These are phyloP conservation scores for Vitis cinerea DNA, from an alignment of 164 flowering plant species.

Conservation along the genomic window DNA sequence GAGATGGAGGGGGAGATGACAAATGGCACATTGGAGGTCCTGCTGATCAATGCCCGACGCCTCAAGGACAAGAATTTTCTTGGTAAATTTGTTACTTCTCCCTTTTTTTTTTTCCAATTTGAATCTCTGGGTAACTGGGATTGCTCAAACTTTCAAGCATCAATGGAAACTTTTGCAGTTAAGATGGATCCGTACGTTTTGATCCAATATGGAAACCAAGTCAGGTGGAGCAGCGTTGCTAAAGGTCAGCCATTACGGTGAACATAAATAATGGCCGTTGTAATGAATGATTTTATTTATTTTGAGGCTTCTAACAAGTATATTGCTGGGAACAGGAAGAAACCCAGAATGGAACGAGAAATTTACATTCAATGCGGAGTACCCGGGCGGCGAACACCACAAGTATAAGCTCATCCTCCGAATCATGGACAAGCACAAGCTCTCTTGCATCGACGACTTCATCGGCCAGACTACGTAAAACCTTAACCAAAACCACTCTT, in stretches of 20 bases:
- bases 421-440: constrained; percentile 5
- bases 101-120: not conserved
- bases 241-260: constrained; percentile 2
- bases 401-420: constrained; percentile 4
- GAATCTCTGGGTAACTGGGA: too few species aligned
- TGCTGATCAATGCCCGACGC: constrained; percentile 8
- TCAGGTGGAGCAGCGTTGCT: not conserved
- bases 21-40: constrained; percentile 9
- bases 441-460: not conserved
- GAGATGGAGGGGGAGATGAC: not conserved
- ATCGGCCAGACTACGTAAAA: constrained; percentile 12
- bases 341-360: constrained; percentile 13
- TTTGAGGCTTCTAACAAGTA: too few species aligned
- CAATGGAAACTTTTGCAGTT: not conserved
- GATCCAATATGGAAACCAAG: constrained; percentile 11
- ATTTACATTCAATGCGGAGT: constrained; percentile 4
- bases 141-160: not conserved
- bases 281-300: too few species aligned
- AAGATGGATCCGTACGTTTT: constrained; percentile 1
- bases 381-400: not conserved
- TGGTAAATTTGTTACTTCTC: not conserved
- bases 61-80: constrained; percentile 3
- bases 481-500: too few species aligned
- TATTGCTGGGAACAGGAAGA: not conserved
- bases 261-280: too few species aligned